Base-by-base conservation (phyloP, 2,329 filamentous ascomycete species). In the Xylariaceae sp. region DNA sequence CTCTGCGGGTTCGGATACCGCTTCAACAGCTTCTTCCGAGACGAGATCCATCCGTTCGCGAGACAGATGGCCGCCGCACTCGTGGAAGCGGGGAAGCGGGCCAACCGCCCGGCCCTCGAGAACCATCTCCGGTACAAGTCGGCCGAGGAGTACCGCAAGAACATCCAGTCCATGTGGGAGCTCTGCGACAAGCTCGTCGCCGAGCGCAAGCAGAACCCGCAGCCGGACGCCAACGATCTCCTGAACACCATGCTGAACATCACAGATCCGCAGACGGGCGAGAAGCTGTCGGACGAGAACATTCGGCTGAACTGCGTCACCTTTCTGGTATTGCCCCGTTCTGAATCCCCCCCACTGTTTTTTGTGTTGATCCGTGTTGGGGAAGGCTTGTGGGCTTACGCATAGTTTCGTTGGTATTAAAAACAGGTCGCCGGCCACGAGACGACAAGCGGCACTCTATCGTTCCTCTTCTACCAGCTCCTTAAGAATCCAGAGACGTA, bases 381-480 rank as follows among this genome's bases (percentile, higher is more conserved):
- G n/a, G n/a, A n/a, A n/a, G n/a, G n/a, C n/a, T n/a, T n/a, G n/a
- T n/a, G n/a, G n/a, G n/a, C n/a, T n/a, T n/a, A n/a, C n/a, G n/a
- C n/a, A n/a, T n/a, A n/a, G n/a, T n/a, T n/a, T n/a, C n/a, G n/a
- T n/a, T n/a, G n/a, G n/a, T n/a, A n/a, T n/a, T n/a, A n/a, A n/a
- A n/a, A n/a, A n/a, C n/a, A n/a, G n/a, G n/a, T n/a, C n/a, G n/a
- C n/a, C n/a, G 29, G 41, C 12, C 73, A 76, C 43, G 75, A 78
- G 36, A 80, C 77, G 0, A 72, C 76, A 0, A 66, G 69, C 3
- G 72, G 73, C 16, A 59, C 74, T 14, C 56, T 78, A 19, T 63
- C 70, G 1, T 77, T 74, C 50, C 53, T 65, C 0, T 62, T 74
- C 31, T 69, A 71, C 49, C 66, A 71, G 45, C 62, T 78, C 4